Evolutionary conservation across 2,329 filamentous ascomycete genomes (phyloP).

Genomic region (Rosellinia necatrix): DNA sequence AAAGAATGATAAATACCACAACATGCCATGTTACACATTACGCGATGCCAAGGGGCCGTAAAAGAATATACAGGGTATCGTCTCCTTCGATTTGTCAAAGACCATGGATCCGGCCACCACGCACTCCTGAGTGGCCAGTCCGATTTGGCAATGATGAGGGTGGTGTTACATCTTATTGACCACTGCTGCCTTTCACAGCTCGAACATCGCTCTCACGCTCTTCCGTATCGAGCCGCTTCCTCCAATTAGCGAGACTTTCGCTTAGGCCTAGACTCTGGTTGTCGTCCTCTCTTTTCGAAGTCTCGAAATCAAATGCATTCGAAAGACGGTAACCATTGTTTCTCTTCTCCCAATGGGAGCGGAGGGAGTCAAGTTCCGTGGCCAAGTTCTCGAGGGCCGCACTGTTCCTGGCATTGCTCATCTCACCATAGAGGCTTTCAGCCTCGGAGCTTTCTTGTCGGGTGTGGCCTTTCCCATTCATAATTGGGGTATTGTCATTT

Average conservation of each 20-base stretch:
- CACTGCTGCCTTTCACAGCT: constrained; percentile 28
- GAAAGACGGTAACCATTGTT: constrained; percentile 94
- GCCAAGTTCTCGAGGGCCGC: constrained; percentile 86
- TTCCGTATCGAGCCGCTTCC: constrained; percentile 72
- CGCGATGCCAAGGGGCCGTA: constrained; percentile 22
- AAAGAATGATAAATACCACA: constrained; percentile 27
- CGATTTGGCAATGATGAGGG: background rate
- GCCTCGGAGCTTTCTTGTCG: constrained; percentile 63
- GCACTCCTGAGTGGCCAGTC: background rate
- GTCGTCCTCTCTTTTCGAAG: constrained; percentile 51
- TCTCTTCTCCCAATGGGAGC: constrained; percentile 92
- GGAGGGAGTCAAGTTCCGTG: constrained; percentile 86
- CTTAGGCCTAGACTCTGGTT: constrained; percentile 59
- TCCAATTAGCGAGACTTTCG: constrained; percentile 78
- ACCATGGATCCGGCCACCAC: constrained; percentile 13
- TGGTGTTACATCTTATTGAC: constrained; percentile 14
- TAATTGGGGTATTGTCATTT: constrained; percentile 42
- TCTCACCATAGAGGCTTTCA: constrained; percentile 66
- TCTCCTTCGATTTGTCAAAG: constrained; percentile 26
- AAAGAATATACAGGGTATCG: constrained; percentile 32
- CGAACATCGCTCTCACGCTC: constrained; percentile 41
- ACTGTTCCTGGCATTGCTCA: constrained; percentile 61
- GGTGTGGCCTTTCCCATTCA: constrained; percentile 42
- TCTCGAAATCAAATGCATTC: constrained; percentile 85
- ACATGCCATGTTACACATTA: constrained; percentile 34